Evolutionary conservation across 306 rosid genomes (phyloP).

Genomic region (Casuarina cunninghamiana): DNA sequence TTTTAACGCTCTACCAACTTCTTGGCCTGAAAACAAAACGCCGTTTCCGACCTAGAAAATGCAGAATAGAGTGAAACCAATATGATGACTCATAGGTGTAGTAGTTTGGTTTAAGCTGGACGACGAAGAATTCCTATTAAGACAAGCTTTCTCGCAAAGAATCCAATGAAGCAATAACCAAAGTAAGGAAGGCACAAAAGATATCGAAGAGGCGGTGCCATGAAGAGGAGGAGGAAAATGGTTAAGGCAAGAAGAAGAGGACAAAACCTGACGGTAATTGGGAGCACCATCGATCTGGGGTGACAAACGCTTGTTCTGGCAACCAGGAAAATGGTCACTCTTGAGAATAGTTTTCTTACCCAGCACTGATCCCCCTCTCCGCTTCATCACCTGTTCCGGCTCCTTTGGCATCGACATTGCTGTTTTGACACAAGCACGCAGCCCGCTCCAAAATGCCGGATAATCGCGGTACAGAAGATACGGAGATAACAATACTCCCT

Average conservation of each 20-base stretch:
- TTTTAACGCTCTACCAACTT: not conserved
- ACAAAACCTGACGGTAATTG: conserved; percentile 74
- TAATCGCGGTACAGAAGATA: no score
- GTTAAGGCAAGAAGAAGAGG: not conserved
- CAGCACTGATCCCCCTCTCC: conserved; percentile 75
- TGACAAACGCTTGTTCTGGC: conserved; percentile 83
- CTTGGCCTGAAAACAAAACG: not conserved
- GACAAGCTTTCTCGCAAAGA: not conserved
- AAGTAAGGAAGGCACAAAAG: conserved; percentile 1
- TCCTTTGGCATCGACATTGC: conserved; percentile 58
- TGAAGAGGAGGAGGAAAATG: not conserved
- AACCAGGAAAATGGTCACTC: conserved; percentile 96
- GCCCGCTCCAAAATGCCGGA: no score
- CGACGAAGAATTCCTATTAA: not conserved
- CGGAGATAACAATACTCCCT: no score
- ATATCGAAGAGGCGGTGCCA: no score
- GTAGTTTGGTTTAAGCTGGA: not conserved
- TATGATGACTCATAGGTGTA: not conserved
- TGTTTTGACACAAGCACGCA: not conserved
- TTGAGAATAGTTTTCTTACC: conserved; percentile 93
- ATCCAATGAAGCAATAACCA: not conserved
- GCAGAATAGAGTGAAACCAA: not conserved
- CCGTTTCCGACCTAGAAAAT: not conserved
- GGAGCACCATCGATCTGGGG: conserved; percentile 98
- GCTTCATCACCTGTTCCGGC: conserved; percentile 78